Evolutionary conservation across 352 stramenopile genomes (phyloP), one percentile per base, ranked within the genome.

Genomic region (Phytophthora macrochlamydospora): DNA sequence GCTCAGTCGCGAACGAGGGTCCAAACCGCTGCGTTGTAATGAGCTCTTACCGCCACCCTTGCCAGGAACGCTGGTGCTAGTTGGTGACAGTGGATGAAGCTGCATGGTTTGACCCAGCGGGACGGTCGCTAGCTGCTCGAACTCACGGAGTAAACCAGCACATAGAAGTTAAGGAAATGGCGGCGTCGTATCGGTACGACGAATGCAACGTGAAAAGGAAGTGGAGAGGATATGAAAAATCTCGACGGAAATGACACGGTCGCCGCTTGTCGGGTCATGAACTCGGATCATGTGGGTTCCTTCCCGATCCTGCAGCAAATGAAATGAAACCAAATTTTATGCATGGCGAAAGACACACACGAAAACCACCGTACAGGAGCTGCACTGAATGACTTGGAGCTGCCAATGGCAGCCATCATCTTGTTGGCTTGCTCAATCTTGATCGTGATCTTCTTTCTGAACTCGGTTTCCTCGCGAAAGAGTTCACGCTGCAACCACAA

Each of bases 381-480:
- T 29, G 78, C 59, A 4, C 53, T 52, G 46, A 89, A 93, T 9
- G 71, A 74, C 28, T 80, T 81, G 53, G 71, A 73, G 55, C 67
- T 87, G 5, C 81, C 79, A 35, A 66, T 44, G 28, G 56, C 62
- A 2, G 69, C 49, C n/a, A 80, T 76, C 75, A 91, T 88, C 58
- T 89, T 87, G 65, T 93, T 93, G n/a, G 82, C 82, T 76, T 93
- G 84, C 14, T 91, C 84, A 44, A 91, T 90, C 59, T 93, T 91
- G 55, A 85, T 79, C 4, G 71, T 73, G 52, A 91, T 90, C 59
- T 89, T 91, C 70, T 88, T 89, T 52, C 80, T 81, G 54, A 87
- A 89, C 35, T 90, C 84, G 13, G 48, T 72, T 43, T 93, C 82
- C 64, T 91, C 78, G 9, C 82, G 80, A 32, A 75, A 61, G 11